Conservation (phyloP, 2,329 filamentous ascomycete genomes). For the Alternaria ethzedia region DNA sequence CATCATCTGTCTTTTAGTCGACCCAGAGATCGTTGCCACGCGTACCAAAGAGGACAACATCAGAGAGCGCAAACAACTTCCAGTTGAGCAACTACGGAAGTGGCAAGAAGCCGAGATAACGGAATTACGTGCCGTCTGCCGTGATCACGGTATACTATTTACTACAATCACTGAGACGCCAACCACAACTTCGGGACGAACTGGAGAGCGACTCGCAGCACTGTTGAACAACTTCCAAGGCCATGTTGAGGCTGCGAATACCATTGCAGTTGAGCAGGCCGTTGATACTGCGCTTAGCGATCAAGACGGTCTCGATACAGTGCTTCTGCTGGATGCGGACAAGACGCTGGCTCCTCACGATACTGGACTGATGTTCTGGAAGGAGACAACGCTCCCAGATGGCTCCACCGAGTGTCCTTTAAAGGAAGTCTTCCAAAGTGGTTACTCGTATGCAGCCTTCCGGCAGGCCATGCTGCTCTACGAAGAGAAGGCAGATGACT, state of each 20-base stretch:
- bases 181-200: background rate
- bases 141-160: conserved; percentile 57
- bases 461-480: conserved; percentile 61
- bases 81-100: background rate
- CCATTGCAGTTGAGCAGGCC: background rate
- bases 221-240: conserved; percentile 49
- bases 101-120: conserved; percentile 4
- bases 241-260: conserved; percentile 52
- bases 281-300: background rate
- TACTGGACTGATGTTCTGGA: conserved; percentile 60
- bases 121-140: background rate
- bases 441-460: conserved; percentile 63
- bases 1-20: conserved; percentile 62
- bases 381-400: conserved; percentile 17
- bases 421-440: conserved; percentile 56
- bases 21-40: conserved; percentile 43
- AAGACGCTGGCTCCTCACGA: conserved; percentile 61
- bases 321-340: conserved; percentile 66
- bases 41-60: conserved; percentile 48
- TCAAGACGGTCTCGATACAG: conserved; percentile 40
- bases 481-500: conserved; percentile 55
- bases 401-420: conserved; percentile 34
- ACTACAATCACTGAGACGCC: conserved; percentile 4
- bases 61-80: conserved; percentile 20
- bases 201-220: conserved; percentile 9